These are phyloP conservation scores for Rosa multiflora DNA, from an alignment of 306 rosid species.

Conservation along the genomic window DNA sequence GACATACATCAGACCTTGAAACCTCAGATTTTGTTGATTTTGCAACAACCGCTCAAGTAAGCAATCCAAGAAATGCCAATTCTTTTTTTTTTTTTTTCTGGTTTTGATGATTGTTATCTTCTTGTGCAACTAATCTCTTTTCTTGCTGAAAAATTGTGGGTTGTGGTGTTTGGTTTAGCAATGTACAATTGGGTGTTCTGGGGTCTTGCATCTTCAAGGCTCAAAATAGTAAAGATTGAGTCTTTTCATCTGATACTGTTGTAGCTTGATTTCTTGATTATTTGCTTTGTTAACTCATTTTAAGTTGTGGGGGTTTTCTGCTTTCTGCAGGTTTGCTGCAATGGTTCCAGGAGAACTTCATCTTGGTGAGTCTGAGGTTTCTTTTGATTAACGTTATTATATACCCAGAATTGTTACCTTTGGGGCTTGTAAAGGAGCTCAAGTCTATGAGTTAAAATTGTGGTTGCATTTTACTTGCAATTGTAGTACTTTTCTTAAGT, in stretches of 20 bases:
- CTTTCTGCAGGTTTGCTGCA: neutral
- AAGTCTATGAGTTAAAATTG: neutral
- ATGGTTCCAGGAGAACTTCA: neutral
- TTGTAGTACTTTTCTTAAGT: neutral
- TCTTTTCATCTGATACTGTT: neutral
- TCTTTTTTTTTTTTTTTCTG: too few relatives aligned
- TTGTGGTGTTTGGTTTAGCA: neutral
- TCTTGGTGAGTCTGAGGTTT: neutral
- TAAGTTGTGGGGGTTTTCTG: neutral
- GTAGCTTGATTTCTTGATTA: neutral
- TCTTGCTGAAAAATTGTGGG: too few relatives aligned
- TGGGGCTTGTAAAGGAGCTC: neutral
- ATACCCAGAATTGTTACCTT: neutral
- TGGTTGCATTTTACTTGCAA: neutral
- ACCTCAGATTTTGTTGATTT: too few relatives aligned
- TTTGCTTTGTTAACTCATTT: neutral
- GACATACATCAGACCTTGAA: too few relatives aligned
- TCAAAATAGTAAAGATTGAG: neutral
- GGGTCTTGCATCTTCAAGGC: neutral
- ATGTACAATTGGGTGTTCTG: neutral
- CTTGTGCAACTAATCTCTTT: too few relatives aligned
- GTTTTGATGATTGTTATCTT: too few relatives aligned
- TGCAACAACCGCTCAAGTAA: too few relatives aligned
- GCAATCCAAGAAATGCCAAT: too few relatives aligned
- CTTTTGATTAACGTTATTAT: neutral